Conservation (phyloP, 805 yeast species). For the Wickerhamiella musiphila region DNA sequence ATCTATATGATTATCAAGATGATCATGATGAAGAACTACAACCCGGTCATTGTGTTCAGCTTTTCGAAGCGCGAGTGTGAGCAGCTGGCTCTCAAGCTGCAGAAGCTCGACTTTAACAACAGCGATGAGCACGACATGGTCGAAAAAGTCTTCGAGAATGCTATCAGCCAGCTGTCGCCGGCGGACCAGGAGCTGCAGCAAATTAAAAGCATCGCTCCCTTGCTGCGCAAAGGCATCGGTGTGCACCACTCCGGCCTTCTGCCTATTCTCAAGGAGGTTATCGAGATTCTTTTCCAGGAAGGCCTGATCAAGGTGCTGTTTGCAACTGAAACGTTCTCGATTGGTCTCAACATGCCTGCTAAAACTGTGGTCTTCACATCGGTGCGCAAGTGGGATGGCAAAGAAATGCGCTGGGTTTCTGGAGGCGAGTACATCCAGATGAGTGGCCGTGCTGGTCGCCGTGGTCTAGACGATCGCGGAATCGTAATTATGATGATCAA, state of each 20-base stretch:
- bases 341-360: slow-evolving; percentile 98
- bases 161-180: slow-evolving; percentile 74
- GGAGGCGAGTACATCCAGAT: slow-evolving; percentile 99
- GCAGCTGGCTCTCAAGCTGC: slow-evolving; percentile 82
- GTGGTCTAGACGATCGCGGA: slow-evolving; percentile 98
- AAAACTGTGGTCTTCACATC: slow-evolving; percentile 96
- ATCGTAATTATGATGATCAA: slow-evolving; percentile 98
- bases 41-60: slow-evolving; percentile 97
- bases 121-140: slow-evolving; percentile 88
- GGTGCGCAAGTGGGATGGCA: slow-evolving; percentile 97
- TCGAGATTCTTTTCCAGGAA: slow-evolving; percentile 92
- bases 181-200: slow-evolving; percentile 87
- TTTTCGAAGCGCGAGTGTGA: slow-evolving; percentile 96
- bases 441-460: slow-evolving; percentile 99
- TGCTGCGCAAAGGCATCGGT: slow-evolving; percentile 89
- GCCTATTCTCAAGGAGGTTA: slow-evolving; percentile 86
- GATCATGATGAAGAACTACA: slow-evolving; percentile 93
- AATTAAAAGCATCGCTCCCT: slow-evolving; percentile 76
- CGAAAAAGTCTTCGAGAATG: slow-evolving; percentile 78
- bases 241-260: slow-evolving; percentile 94
- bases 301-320: slow-evolving; percentile 86
- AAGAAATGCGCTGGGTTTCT: slow-evolving; percentile 94
- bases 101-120: slow-evolving; percentile 82
- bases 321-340: slow-evolving; percentile 96
- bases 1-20: slow-evolving; percentile 91